phyloP scores from a whole-genome alignment of 83 land plant genomes.

The Picea abies region DNA sequence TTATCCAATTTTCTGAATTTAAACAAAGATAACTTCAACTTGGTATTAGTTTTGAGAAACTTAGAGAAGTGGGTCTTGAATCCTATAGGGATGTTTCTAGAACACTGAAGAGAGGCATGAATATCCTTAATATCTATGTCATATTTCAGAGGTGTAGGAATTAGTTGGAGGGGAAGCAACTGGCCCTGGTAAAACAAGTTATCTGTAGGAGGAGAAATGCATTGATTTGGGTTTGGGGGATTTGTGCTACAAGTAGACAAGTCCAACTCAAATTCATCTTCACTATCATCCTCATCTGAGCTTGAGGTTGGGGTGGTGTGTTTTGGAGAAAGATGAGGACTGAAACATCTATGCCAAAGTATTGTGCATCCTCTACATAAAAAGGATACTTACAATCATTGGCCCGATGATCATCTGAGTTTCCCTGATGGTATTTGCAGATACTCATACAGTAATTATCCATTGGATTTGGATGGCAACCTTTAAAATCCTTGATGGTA shows the following conservation, averaged over 20 bases:
- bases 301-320: neutral
- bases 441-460: too few species aligned
- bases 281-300: neutral
- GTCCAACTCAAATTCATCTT: constrained; percentile 1
- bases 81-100: too few species aligned
- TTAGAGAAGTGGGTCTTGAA: too few species aligned
- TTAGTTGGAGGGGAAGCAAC: constrained; percentile 17
- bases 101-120: too few species aligned
- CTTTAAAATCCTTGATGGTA: too few species aligned
- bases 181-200: neutral
- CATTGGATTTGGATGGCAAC: too few species aligned
- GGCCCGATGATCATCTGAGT: neutral
- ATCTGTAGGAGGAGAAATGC: neutral
- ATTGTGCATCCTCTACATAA: too few species aligned
- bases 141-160: neutral
- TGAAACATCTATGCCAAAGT: constrained; percentile 1
- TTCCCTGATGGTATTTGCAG: too few species aligned
- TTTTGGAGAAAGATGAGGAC: neutral
- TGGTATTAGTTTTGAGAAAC: too few species aligned
- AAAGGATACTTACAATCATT: neutral
- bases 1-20: too few species aligned
- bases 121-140: too few species aligned
- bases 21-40: too few species aligned
- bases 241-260: neutral
- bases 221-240: neutral